phyloP scores from a whole-genome alignment of 2,329 filamentous ascomycete species.

The Macrophomina pseudophaseolina region DNA sequence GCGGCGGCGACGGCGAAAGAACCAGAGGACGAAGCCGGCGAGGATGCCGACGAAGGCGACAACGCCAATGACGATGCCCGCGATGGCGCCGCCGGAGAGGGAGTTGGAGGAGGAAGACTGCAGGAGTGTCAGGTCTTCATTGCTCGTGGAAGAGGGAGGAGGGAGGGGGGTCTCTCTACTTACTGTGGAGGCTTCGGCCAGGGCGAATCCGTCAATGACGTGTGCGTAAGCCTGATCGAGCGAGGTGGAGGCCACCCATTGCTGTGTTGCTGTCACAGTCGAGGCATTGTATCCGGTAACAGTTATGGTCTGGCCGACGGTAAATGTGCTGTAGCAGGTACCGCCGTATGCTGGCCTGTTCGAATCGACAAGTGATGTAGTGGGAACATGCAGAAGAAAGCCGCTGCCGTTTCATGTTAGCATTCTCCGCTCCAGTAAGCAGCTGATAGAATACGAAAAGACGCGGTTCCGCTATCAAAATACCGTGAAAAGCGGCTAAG shows the following conservation, averaged over 20 bases:
- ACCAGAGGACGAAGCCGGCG: constrained; percentile 23
- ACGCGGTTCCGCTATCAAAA: too few species aligned
- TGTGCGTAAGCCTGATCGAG: constrained; percentile 34
- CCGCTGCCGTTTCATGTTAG: constrained; percentile 27
- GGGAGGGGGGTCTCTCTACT: not conserved
- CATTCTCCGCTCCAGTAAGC: too few species aligned
- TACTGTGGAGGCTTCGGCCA: not conserved
- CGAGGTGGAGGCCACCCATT: constrained; percentile 25
- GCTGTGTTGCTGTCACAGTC: constrained; percentile 28
- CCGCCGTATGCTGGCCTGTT: constrained; percentile 36
- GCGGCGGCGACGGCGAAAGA: constrained; percentile 27
- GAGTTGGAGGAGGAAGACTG: not conserved
- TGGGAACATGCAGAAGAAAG: constrained; percentile 32
- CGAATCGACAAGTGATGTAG: constrained; percentile 28
- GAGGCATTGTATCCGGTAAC: constrained; percentile 32
- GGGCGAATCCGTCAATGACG: constrained; percentile 37
- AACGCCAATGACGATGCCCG: constrained; percentile 33
- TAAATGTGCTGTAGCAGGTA: constrained; percentile 36
- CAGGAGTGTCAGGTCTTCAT: not conserved
- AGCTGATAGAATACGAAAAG: too few species aligned
- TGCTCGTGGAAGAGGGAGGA: not conserved
- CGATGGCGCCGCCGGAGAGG: constrained; percentile 32
- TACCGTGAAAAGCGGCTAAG: too few species aligned
- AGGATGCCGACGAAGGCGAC: constrained; percentile 32
- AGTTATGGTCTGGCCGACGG: constrained; percentile 29